Percentiles rank a stretch among this genome's conserved stretches.
Conservation (phyloP, 768 basidiomycete species). For the Paxillus ammoniavirescens region DNA sequence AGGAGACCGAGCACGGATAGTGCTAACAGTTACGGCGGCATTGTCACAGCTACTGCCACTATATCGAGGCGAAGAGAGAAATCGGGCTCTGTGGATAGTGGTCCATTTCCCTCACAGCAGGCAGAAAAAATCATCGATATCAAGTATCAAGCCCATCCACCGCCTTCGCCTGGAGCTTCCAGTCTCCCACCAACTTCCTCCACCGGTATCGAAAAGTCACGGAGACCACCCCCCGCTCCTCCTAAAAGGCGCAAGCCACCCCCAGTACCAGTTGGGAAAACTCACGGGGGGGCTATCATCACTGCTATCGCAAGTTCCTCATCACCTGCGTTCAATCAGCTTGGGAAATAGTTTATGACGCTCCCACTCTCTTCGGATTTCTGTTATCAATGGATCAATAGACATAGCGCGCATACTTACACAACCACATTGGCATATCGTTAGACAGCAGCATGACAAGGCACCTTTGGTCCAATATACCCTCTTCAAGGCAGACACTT, state of each 20-base stretch:
- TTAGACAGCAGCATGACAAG: constrained; percentile 23
- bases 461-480: constrained; percentile 14
- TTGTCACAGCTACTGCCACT: constrained; percentile 24
- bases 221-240: constrained; percentile 66
- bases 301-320: constrained; percentile 53
- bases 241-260: constrained; percentile 70
- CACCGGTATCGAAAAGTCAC: constrained; percentile 25
- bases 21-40: constrained; percentile 27
- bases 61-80: constrained; percentile 24
- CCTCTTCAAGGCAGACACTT: constrained; percentile 7
- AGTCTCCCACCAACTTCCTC: constrained; percentile 14
- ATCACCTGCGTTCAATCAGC: constrained; percentile 14
- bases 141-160: constrained; percentile 14
- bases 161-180: constrained; percentile 19
- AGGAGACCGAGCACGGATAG: constrained; percentile 44
- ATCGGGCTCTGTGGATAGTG: constrained; percentile 26
- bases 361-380: constrained; percentile 3
- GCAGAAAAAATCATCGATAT: constrained; percentile 15
- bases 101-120: constrained; percentile 14
- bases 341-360: constrained; percentile 14
- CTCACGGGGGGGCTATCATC: constrained; percentile 53
- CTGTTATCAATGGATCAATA: too few species aligned
- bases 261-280: constrained; percentile 55
- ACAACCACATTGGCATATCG: constrained; percentile 18
- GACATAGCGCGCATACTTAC: constrained; percentile 11